Base-by-base conservation (phyloP, 371 early-diverging fungal species). In the Basidiobolus meristosporus region DNA sequence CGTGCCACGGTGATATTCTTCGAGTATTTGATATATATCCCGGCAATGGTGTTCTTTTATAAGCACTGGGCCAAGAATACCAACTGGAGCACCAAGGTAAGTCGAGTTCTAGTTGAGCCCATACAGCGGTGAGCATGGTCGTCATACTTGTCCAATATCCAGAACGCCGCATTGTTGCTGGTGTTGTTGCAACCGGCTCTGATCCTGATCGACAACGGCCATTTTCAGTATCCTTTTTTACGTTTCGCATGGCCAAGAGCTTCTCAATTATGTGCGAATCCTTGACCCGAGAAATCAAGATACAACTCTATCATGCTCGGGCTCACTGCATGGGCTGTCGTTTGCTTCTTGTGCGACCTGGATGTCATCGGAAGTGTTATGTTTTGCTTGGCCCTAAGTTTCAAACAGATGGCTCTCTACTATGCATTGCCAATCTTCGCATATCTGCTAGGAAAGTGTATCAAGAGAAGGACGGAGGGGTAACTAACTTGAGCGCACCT, bases 361-460 rank as follows among this genome's bases (percentile, higher is more conserved):
- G 73, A 73, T 46, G 46, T 83, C 1, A 31, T 74, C 1, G 90
- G 90, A 28, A 67, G 79, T 10, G 40, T 89, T 0, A 59, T 64
- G 19, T 96, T 92, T 50, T 81, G 78, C 44, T 54, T 79, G 9
- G 63, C 91, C 0, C 53, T 96, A 19, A 59, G 68, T 36, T 96
- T 90, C 51, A 96, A 96, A 56, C 93, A 93, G 46, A 96, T 96
- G 97, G 84, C 89, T 0, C 60, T 96, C 11, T 96, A 87, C 51
- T 93, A 77, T 56, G 68, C 97, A 0, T 72, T 87, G 0, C 80
- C 91, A 0, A 62, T 96, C 1, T 96, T 96, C 53, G 70, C 71
- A 14, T 90, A 65, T 49, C 62, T 96, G 16, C 62, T 96, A 7
- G 82, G 83, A 9, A 63, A 63, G 40, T 89, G 87, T 43, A 57